Evolutionary conservation across 352 stramenopile species (phyloP).

Genomic region (Pythium dissimile): DNA sequence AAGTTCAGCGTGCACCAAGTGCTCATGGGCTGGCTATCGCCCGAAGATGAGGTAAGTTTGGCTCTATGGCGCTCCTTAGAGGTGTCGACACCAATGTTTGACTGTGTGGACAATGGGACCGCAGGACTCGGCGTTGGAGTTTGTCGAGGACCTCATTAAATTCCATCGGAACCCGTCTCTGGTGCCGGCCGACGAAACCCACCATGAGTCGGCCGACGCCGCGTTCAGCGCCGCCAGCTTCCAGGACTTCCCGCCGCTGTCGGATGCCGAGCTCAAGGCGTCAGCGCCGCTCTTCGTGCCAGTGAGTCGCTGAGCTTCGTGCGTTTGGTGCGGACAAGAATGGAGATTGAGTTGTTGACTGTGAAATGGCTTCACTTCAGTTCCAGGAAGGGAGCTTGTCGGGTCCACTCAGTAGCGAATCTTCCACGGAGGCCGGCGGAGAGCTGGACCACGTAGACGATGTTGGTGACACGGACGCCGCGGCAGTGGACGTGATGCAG

Average conservation of each 20-base stretch:
- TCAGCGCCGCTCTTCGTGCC: slow-evolving; percentile 72
- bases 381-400: slow-evolving; percentile 7
- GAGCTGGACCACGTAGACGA: slow-evolving; percentile 15
- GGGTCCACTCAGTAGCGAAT: slow-evolving; percentile 18
- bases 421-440: slow-evolving; percentile 16
- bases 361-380: slow-evolving; percentile 7
- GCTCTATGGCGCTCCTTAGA: not conserved
- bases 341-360: not conserved
- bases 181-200: slow-evolving; percentile 36
- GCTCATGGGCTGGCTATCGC: slow-evolving; percentile 79
- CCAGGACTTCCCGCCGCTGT: not conserved
- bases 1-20: slow-evolving; percentile 78
- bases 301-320: slow-evolving; percentile 14
- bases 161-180: slow-evolving; percentile 53
- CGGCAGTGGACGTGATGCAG: slow-evolving; percentile 38
- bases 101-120: not conserved
- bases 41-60: slow-evolving; percentile 58
- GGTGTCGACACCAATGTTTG: not conserved
- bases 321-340: no score
- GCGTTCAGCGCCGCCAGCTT: slow-evolving; percentile 5
- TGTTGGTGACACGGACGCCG: slow-evolving; percentile 7
- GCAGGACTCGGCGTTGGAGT: slow-evolving; percentile 59
- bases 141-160: slow-evolving; percentile 67
- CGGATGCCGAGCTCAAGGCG: slow-evolving; percentile 60
- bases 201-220: slow-evolving; percentile 17